Base-by-base conservation (phyloP, 2,329 filamentous ascomycete genomes). In the Fusarium luffae region DNA sequence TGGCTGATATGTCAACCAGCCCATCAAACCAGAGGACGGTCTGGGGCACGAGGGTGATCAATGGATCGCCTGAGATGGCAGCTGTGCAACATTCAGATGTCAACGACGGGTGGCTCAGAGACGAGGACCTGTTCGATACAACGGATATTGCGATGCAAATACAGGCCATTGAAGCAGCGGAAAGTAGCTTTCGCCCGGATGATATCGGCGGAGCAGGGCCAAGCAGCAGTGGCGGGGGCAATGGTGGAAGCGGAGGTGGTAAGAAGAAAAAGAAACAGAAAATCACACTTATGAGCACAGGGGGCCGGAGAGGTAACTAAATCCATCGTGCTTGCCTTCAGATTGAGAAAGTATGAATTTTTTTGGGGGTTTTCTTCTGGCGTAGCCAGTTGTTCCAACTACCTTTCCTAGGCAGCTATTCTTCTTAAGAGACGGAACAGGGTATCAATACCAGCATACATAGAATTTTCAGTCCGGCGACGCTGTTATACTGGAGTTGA, bases 81-180 rank as follows among this genome's bases (percentile, higher is more conserved):
- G 77, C 84, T 37, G 69, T 60, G 16, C 71, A 43, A 40, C 48
- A 42, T 50, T 42, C 73, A 78, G 63, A 64, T 55, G 59, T 55
- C 12, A 89, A 94, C 66, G 94, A 98, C 77, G 95, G 94, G 1
- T 98, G 94, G 94, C 82, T 95, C 18, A 90, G 92, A 73, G 93
- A 90, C 3, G 93, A 97, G 74, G 90, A 91, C 60, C 88, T 97
- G 59, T 77, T 97, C 18, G 83, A 80, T 2, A 82, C 82, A 6
- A 85, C 88, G 3, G 91, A 93, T 58, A 75, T 90, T 7, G 83
- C 86, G 16, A 78, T 85, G 74, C 87, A 90, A 77, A 83, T 90
- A 74, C 85, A 89, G 73, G 86, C 86, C 4, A 77, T 88, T 55
- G 77, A 84, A 21, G 66, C 85, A 50, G 78, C 83, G 44, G 77